Conservation (phyloP, 768 basidiomycete genomes). For the Termitomyces sp. region DNA sequence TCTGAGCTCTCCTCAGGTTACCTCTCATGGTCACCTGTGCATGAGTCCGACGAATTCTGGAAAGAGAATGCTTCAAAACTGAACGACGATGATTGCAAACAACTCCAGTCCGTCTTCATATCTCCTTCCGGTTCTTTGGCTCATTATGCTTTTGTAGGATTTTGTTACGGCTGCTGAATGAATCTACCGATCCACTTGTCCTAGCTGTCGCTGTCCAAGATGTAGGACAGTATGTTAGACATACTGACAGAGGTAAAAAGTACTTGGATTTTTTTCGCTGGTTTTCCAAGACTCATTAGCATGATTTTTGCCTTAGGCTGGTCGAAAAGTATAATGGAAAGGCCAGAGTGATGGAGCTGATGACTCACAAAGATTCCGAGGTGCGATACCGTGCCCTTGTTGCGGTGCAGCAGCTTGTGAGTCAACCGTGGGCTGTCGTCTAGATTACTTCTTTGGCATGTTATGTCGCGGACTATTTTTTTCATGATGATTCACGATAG, state of each 20-base stretch:
- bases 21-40: constrained; percentile 92
- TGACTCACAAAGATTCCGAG: constrained; percentile 83
- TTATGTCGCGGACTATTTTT: neutral
- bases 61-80: constrained; percentile 87
- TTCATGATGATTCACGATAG: neutral
- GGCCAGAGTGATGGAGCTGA: constrained; percentile 82
- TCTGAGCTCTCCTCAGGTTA: constrained; percentile 89
- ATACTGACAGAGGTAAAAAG: constrained; percentile 91
- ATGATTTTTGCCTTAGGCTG: constrained; percentile 29
- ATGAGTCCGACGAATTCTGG: constrained; percentile 98
- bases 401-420: constrained; percentile 87
- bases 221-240: constrained; percentile 89
- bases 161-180: constrained; percentile 65
- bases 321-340: constrained; percentile 87
- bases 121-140: neutral
- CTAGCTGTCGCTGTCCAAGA: constrained; percentile 93
- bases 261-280: constrained; percentile 21
- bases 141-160: constrained; percentile 38
- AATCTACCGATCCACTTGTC: constrained; percentile 67
- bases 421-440: constrained; percentile 74
- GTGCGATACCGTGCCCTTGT: constrained; percentile 91
- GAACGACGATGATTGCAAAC: constrained; percentile 79
- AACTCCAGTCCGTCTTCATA: constrained; percentile 62
- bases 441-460: constrained; percentile 14
- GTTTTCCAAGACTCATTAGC: neutral